A percentile compares a stretch with the other conserved stretches of the same genome.
Conservation (phyloP, 169 alveolate species). For the Theileria luwenshuni region DNA sequence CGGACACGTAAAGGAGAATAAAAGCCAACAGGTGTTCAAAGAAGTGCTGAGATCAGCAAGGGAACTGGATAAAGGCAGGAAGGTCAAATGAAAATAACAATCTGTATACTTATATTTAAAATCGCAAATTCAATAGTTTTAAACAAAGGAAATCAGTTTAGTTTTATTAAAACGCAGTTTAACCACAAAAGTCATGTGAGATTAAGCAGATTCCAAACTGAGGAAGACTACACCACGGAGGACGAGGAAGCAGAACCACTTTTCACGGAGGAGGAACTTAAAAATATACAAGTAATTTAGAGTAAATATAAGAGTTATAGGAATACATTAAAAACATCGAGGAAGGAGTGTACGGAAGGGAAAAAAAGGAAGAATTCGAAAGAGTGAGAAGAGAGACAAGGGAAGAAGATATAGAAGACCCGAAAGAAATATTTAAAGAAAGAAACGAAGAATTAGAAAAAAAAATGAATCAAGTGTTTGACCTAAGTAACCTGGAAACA, state of each 20-base stretch:
- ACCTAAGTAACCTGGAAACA: slow-evolving; percentile 30
- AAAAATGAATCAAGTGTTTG: slow-evolving; percentile 37
- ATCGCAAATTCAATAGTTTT: slow-evolving; percentile 1
- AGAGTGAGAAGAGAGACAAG: neutral
- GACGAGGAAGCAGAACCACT: neutral
- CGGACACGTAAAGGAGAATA: slow-evolving; percentile 44
- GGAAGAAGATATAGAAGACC: slow-evolving; percentile 21
- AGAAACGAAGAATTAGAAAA: slow-evolving; percentile 33
- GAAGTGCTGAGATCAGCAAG: slow-evolving; percentile 60
- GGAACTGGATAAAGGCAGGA: slow-evolving; percentile 22
- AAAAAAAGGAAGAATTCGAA: slow-evolving; percentile 20
- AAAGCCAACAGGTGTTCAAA: slow-evolving; percentile 50
- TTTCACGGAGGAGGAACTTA: slow-evolving; percentile 44
- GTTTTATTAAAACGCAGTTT: neutral
- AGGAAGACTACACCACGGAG: no score
- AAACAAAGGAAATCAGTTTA: neutral
- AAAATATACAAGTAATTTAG: neutral
- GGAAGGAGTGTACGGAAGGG: slow-evolving; percentile 38
- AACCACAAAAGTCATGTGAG: neutral
- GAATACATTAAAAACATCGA: slow-evolving; percentile 27
- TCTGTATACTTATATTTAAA: neutral
- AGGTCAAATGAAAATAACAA: slow-evolving; percentile 9
- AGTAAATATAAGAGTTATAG: neutral
- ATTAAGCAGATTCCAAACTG: no score
- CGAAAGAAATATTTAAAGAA: slow-evolving; percentile 31